Evolutionary conservation across 768 basidiomycete genomes (phyloP), one percentile per base, ranked within the genome.

Genomic region (Tylopilus sp.): DNA sequence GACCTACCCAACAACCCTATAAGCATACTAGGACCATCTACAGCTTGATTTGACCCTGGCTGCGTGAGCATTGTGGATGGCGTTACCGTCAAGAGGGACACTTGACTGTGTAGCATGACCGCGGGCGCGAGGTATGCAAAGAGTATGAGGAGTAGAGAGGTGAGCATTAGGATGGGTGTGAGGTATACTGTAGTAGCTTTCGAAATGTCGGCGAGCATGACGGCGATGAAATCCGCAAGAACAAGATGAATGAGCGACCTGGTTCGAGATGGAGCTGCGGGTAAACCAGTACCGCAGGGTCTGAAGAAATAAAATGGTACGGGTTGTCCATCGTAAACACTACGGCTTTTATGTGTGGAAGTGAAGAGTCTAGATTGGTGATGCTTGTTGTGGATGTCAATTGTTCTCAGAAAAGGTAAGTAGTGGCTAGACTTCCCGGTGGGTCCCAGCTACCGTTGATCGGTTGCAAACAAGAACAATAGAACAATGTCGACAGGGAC

Each of bases 61-160:
- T 73, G 64, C 0, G 73, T 73, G 52, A 78, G 65, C 20, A 55
- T 45, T 9, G 75, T 69, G 2, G 83, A 82, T 11, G 86, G 86
- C 3, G 75, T 73, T 3, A 91, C 82, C 2, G 74, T 79, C 40
- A 89, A 70, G 31, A 91, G 73, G 6, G 85, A 75, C 18, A 91
- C 86, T 57, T 76, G 75, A 57, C 75, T 74, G 28, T 81, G 78
- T 11, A 90, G 73, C 60, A 86, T 65, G 44, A 82, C 58, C 5
- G 71, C 73, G 0, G 89, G 89, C 1, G 89, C 79, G n/a, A 88
- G 70, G 55, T 80, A 87, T 4, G 82, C 77, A 55, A 91, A 80
- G 2, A 88, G 62, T 4, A 80, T 73, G 38, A 91, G 79, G 30
- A 91, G 58, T 44, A 86, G 70, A 10, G 86, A 79, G 5, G 87